Evolutionary conservation across 2,329 filamentous ascomycete species (phyloP).

Genomic region (Trichoderma harzianum): DNA sequence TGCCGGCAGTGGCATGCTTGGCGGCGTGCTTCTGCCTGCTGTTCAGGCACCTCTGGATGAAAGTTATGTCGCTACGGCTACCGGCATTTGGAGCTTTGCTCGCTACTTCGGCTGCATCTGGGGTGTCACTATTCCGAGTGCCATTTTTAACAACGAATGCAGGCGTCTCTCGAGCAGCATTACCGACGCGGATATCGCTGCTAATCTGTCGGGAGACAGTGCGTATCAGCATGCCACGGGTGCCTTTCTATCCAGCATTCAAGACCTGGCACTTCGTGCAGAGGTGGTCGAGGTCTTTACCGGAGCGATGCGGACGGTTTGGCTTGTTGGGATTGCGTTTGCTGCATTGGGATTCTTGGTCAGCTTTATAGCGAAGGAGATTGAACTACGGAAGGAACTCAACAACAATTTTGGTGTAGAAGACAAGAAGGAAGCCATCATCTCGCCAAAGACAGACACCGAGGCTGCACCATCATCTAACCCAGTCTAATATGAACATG

Average conservation of each 20-base stretch:
- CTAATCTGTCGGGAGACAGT: not conserved
- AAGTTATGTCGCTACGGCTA: not conserved
- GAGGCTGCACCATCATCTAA: not conserved
- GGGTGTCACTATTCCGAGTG: constrained; percentile 3
- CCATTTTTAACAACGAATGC: constrained; percentile 9
- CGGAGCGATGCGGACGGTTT: not conserved
- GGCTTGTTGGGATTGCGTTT: not conserved
- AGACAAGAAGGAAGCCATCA: not conserved
- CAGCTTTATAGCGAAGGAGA: not conserved
- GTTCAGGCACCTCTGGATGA: constrained; percentile 1
- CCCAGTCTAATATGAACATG: not conserved
- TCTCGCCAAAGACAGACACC: not conserved
- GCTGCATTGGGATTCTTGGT: not conserved
- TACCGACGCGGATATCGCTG: not conserved
- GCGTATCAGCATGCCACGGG: constrained; percentile 4
- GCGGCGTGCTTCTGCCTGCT: not conserved
- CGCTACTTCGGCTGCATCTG: constrained; percentile 8
- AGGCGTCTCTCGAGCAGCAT: not conserved
- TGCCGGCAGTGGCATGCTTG: not conserved
- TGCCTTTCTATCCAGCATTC: not conserved
- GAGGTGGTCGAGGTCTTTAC: not conserved
- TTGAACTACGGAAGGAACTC: not conserved
- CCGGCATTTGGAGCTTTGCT: not conserved
- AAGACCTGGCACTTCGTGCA: not conserved
- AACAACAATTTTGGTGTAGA: not conserved